phyloP scores from a whole-genome alignment of 139 green algal species.

The Chlorella sp. region DNA sequence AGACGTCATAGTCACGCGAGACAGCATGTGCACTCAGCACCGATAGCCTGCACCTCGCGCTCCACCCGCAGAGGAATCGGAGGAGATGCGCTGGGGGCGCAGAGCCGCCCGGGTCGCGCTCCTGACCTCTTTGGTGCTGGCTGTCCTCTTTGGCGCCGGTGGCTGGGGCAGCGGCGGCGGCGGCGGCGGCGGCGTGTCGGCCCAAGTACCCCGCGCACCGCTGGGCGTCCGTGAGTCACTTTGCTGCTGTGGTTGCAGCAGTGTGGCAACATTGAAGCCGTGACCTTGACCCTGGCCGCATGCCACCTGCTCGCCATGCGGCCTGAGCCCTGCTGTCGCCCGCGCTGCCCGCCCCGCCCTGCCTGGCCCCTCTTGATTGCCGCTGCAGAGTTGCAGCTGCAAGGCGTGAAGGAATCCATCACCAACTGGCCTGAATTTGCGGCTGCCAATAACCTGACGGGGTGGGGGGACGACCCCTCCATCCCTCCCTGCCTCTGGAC shows the following conservation, averaged over 20 bases:
- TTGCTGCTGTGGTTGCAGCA: not conserved
- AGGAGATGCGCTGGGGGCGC: no score
- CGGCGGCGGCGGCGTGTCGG: not conserved
- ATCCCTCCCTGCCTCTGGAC: constrained; percentile 20
- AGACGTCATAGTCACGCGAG: no score
- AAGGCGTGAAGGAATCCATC: not conserved
- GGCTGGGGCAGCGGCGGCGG: not conserved
- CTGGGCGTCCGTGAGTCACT: not conserved
- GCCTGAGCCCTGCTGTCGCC: not conserved
- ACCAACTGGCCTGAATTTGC: constrained; percentile 13
- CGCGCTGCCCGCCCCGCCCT: not conserved
- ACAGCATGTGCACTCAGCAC: no score
- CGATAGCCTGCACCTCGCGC: no score
- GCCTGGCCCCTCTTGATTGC: not conserved
- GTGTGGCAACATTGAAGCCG: not conserved
- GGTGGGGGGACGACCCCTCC: not conserved
- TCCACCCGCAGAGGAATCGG: no score
- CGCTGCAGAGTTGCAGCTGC: not conserved
- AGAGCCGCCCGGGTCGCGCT: no score
- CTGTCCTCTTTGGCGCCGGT: not conserved
- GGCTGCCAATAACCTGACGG: constrained; percentile 9
- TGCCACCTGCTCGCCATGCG: not conserved
- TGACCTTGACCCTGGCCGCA: no score
- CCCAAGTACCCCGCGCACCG: not conserved
- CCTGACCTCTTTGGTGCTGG: no score